Percentiles rank a stretch among this genome's conserved stretches.
Evolutionary conservation across 2,329 filamentous ascomycete species (phyloP).

Genomic region (Pseudophaeomoniella oleicola): DNA sequence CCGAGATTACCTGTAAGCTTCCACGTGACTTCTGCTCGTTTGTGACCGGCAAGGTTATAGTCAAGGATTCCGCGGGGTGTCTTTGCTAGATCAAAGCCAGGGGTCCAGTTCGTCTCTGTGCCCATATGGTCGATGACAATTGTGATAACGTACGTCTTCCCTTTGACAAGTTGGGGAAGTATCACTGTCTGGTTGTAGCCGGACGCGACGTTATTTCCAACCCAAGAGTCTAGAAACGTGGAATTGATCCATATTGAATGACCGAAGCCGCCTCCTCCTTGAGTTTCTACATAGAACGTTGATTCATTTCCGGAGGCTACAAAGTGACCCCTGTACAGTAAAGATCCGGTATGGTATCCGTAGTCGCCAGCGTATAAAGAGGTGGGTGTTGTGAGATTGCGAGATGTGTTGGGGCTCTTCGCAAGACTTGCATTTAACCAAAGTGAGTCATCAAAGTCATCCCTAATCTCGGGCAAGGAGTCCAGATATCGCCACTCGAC

Average conservation of each 20-base stretch:
- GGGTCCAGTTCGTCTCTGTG: slow-evolving; percentile 49
- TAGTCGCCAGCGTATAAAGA: slow-evolving; percentile 59
- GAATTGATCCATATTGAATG: slow-evolving; percentile 52
- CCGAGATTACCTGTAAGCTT: slow-evolving; percentile 46
- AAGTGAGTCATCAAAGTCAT: slow-evolving; percentile 50
- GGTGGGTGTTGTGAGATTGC: slow-evolving; percentile 44
- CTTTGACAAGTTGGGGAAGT: slow-evolving; percentile 35
- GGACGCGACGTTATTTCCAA: slow-evolving; percentile 35
- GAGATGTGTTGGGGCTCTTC: slow-evolving; percentile 26
- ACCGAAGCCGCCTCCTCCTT: slow-evolving; percentile 55
- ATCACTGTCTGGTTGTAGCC: slow-evolving; percentile 42
- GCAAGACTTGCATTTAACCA: slow-evolving; percentile 56
- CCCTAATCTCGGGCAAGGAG: slow-evolving; percentile 52
- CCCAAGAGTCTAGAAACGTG: slow-evolving; percentile 49
- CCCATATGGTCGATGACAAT: slow-evolving; percentile 62
- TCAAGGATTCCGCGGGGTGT: slow-evolving; percentile 40
- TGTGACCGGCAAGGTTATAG: slow-evolving; percentile 24
- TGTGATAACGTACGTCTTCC: slow-evolving; percentile 47
- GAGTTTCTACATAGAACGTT: slow-evolving; percentile 41
- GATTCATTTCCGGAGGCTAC: slow-evolving; percentile 45
- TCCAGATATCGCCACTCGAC: slow-evolving; percentile 57
- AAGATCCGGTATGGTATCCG: slow-evolving; percentile 54
- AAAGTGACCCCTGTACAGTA: slow-evolving; percentile 59
- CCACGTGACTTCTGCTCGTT: slow-evolving; percentile 28
- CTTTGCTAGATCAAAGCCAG: slow-evolving; percentile 49